Evolutionary conservation across 768 basidiomycete species (phyloP).

Genomic region (Trichaptum fuscoviolaceum): DNA sequence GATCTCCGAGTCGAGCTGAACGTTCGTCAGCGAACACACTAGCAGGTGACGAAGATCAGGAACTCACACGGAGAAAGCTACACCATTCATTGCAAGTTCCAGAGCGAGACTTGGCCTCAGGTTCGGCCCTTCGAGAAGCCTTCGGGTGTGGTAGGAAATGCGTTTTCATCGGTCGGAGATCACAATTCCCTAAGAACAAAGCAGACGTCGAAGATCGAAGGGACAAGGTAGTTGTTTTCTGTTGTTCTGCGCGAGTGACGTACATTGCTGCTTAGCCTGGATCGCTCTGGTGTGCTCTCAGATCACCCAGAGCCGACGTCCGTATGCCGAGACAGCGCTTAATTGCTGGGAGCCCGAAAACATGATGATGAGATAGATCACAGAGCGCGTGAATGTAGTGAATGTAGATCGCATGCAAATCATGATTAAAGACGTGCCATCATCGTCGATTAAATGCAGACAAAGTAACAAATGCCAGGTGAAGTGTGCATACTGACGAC

Average conservation of each 20-base stretch:
- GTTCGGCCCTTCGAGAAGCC: not conserved
- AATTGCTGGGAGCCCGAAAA: not conserved
- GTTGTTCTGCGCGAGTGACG: not conserved
- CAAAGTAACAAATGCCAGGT: not conserved
- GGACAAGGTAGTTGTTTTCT: not conserved
- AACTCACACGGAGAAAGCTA: not conserved
- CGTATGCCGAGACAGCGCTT: not conserved
- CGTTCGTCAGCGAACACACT: not conserved
- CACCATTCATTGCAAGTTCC: not conserved
- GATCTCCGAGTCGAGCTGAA: not conserved
- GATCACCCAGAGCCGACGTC: not conserved
- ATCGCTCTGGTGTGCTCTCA: not conserved
- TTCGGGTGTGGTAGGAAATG: not conserved
- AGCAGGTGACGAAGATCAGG: not conserved
- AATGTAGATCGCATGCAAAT: not conserved
- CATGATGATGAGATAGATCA: not conserved
- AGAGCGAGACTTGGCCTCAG: not conserved
- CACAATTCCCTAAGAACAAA: not conserved
- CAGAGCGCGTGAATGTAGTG: not conserved
- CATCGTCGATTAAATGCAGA: not conserved
- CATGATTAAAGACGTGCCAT: not conserved
- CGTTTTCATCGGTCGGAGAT: not conserved
- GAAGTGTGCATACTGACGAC: not conserved
- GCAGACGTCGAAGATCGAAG: not conserved
- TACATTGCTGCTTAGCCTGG: not conserved